Conservation (phyloP, 768 basidiomycete genomes). For the Tylopilus balloui region DNA sequence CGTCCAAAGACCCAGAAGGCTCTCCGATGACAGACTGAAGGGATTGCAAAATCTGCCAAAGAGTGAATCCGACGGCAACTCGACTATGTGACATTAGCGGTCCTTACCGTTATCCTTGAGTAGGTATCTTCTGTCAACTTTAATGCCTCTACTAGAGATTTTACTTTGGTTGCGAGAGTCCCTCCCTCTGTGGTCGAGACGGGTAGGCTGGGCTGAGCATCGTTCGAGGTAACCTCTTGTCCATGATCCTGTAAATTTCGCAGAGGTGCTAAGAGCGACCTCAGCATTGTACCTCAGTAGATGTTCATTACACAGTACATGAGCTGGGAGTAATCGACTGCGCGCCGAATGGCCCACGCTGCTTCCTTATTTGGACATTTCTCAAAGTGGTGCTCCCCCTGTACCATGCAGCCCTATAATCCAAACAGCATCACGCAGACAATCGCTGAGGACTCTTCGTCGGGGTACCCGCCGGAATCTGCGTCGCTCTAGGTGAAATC, state of each 20-base stretch:
- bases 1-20: constrained; percentile 61
- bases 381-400: too few relatives aligned
- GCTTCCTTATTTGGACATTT: not conserved
- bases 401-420: too few relatives aligned
- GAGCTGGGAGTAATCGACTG: not conserved
- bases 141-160: constrained; percentile 63
- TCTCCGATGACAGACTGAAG: constrained; percentile 66
- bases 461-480: too few relatives aligned
- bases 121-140: constrained; percentile 50
- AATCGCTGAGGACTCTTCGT: too few relatives aligned
- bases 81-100: not conserved
- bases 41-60: constrained; percentile 53
- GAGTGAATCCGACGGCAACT: not conserved
- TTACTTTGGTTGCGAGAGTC: constrained; percentile 47
- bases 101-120: constrained; percentile 51
- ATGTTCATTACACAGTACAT: constrained; percentile 4
- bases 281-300: constrained; percentile 41
- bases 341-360: too few relatives aligned
- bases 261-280: constrained; percentile 55
- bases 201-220: constrained; percentile 20
- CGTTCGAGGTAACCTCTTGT: constrained; percentile 15
- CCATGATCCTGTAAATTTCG: constrained; percentile 52
- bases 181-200: not conserved
- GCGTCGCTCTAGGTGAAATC: too few relatives aligned
- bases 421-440: too few relatives aligned